Base-by-base conservation (phyloP, 2,329 filamentous ascomycete species). In the Tolypocladium cylindrosporum region DNA sequence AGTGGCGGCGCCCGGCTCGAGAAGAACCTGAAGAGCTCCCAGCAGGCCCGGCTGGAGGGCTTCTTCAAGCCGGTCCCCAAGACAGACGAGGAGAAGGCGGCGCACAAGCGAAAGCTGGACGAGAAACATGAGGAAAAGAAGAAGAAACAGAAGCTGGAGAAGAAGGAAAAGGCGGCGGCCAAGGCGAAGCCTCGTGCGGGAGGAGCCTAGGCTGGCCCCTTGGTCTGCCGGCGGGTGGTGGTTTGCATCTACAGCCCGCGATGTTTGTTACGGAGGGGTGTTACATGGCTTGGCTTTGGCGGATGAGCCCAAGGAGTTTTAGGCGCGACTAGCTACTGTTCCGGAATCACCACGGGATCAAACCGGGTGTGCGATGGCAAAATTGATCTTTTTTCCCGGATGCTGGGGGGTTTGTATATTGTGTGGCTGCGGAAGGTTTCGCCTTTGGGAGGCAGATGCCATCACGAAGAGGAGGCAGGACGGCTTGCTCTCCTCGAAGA, bases 51-150 rank as follows among this genome's bases (percentile, higher is more conserved):
- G 27, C 78, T 99, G 1, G 93, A 97, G 70, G 94, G 94, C 0
- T 99, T 99, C 78, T 99, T 99, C 81, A 97, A 96, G 77, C 86
- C 90, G 1, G 76, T 96, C 19, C 89, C 91, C 61, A 95, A 93
- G 78, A 91, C 92, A 0, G 89, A 92, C 0, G 88, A 87, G 62
- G 87, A 99, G 76, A 89, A 93, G 75, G 87, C 88, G 57, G 86
- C 75, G 48, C 77, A 95, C 68, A 99, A 99, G 82, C 84, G 94
- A 64, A 99, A 97, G 79, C 82, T 94, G 42, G 93, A 97, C 56
- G 90, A 92, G 75, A 95, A 95, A 78, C 80, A 90, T 39, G 91
- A 92, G 66, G 89, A 91, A 65, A 91, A 91, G 75, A 97, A 93
- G 79, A 97, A 97, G 82, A 95, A 92, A 77, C 81, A 88, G 65